Evolutionary conservation across 768 basidiomycete genomes (phyloP), one percentile per base, ranked within the genome.

Genomic region (Pulveroboletus ravenelii): DNA sequence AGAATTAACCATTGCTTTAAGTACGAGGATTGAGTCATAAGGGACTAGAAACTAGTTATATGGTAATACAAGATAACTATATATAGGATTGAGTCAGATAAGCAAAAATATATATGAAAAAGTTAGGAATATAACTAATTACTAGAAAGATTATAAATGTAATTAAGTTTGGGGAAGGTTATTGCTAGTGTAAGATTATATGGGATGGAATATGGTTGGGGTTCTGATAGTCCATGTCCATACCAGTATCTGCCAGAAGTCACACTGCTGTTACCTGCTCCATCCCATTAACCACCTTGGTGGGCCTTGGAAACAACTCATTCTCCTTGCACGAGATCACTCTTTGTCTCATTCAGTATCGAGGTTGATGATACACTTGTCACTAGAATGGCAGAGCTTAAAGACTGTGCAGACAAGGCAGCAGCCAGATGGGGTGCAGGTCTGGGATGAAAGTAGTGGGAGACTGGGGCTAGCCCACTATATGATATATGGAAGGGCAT

Each of bases 401-500:
- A 62, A 38, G 46, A 48, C 10, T 23, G 55, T 6, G 31, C 27
- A 17, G 48, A 52, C 18, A 53, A 17, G 41, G 35, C 17, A 13
- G 31, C 57, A 23, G 53, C 41, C 10, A 61, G 52, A 17, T 60
- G 32, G 5, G 65, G 64, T n/a, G 60, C 62, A 3, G 72, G 65
- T 47, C 75, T 76, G 46, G 84, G 73, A 40, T 75, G 77, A 65
- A 92, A 82, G 65, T 84, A 93, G 6, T 84, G 84, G 4, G 84
- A 85, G 15, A 92, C 72, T 6, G 84, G 81, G 1, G 89, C 89
- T 17, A 77, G 75, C 0, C 90, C 90, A 10, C 76, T 72, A 65
- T 89, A 81, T 12, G 74, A 68, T 41, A 92, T 82, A 57, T 85
- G 81, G 55, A 93, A 93, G 5, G 90, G 90, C 87, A 93, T 89